phyloP scores from a whole-genome alignment of 805 yeast genomes.

The Saturnispora halmiae region DNA sequence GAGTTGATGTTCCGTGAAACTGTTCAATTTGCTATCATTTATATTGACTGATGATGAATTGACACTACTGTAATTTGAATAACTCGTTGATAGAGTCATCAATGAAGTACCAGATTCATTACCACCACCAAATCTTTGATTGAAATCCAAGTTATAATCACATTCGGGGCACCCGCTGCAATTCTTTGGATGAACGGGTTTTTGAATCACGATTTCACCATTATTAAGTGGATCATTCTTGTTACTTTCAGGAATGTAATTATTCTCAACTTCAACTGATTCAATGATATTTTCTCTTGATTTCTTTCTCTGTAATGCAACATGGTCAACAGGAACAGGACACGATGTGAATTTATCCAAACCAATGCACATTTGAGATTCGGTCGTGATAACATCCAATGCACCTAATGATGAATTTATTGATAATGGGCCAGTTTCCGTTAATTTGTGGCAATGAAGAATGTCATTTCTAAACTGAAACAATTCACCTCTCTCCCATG shows the following conservation, averaged over 20 bases:
- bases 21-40: background rate
- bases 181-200: slow-evolving; percentile 12
- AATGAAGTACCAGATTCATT: slow-evolving; percentile 9
- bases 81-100: slow-evolving; percentile 7
- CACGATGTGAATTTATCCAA: slow-evolving; percentile 20
- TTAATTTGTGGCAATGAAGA: slow-evolving; percentile 22
- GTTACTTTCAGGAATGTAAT: slow-evolving; percentile 22
- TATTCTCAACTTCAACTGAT: slow-evolving; percentile 22
- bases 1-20: slow-evolving; percentile 6
- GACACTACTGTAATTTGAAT: slow-evolving; percentile 1
- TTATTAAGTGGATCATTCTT: slow-evolving; percentile 10
- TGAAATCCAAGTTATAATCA: slow-evolving; percentile 20
- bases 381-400: slow-evolving; percentile 22
- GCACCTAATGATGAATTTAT: slow-evolving; percentile 22
- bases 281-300: slow-evolving; percentile 25
- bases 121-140: slow-evolving; percentile 9
- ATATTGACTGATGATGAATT: background rate
- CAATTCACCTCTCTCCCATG: slow-evolving; percentile 39
- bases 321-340: slow-evolving; percentile 30
- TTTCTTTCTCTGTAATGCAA: slow-evolving; percentile 22
- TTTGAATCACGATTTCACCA: slow-evolving; percentile 2
- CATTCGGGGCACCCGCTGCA: slow-evolving; percentile 25
- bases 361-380: slow-evolving; percentile 16
- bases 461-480: slow-evolving; percentile 33
- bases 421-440: slow-evolving; percentile 30